phyloP scores from a whole-genome alignment of 129 eudicot genomes.

The Glebionis coronaria region DNA sequence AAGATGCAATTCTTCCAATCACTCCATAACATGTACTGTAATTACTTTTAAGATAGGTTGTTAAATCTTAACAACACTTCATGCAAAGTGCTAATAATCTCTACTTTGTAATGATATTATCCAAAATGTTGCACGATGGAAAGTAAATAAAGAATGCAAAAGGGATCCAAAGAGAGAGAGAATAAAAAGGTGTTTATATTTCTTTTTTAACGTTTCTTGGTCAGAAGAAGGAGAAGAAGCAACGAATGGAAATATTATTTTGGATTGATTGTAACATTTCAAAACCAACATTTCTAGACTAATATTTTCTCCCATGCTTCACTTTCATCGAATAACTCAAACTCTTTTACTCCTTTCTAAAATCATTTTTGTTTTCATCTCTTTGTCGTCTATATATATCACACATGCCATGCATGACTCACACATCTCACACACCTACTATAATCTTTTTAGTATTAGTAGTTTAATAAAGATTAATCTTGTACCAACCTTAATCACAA shows the following conservation, averaged over 20 bases:
- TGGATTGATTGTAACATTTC: constrained; percentile 58
- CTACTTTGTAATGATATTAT: no score
- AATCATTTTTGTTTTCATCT: constrained; percentile 46
- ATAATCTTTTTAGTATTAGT: neutral
- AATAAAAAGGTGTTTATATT: constrained; percentile 27
- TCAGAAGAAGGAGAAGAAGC: constrained; percentile 42
- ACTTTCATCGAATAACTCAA: constrained; percentile 60
- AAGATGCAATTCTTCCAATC: no score
- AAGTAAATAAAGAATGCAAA: constrained; percentile 17
- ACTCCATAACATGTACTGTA: no score
- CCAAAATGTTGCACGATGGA: no score
- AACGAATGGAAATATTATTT: constrained; percentile 37
- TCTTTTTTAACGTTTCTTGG: constrained; percentile 29
- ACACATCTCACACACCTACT: constrained; percentile 28
- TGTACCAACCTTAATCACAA: constrained; percentile 39
- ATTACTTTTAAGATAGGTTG: no score
- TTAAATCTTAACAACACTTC: no score
- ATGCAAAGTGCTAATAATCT: no score
- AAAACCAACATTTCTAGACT: constrained; percentile 43
- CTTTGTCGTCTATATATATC: constrained; percentile 46
- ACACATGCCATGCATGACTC: constrained; percentile 32
- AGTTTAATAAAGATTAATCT: constrained; percentile 12
- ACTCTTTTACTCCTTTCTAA: constrained; percentile 22
- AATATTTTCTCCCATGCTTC: constrained; percentile 47
- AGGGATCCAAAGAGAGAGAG: constrained; percentile 50